These are phyloP conservation scores for Talaromyces islandicus DNA, from an alignment of 2,329 filamentous ascomycete species.

Conservation along the genomic window DNA sequence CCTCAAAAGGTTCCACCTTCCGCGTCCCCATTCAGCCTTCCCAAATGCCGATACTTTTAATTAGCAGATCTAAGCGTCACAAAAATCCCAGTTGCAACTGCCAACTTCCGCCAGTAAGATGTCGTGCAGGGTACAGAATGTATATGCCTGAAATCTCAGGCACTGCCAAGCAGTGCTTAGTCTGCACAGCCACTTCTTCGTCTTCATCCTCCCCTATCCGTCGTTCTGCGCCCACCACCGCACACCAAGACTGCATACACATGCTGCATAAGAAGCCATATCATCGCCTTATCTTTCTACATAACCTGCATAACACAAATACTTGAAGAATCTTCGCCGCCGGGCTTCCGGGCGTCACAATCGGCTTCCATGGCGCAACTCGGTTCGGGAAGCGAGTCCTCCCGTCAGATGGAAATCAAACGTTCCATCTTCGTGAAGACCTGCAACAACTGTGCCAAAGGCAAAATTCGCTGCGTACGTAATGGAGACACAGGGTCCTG, in stretches of 20 bases:
- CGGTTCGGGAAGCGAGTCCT: background rate
- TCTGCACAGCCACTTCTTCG: background rate
- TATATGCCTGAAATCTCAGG: background rate
- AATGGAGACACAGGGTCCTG: conserved; percentile 7
- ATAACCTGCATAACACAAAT: background rate
- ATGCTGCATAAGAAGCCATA: background rate
- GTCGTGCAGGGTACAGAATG: no score
- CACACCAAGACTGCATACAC: no score
- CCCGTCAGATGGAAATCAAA: background rate
- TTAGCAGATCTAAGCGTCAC: no score
- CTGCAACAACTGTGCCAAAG: conserved; percentile 16
- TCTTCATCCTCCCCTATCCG: background rate
- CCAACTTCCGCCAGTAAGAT: no score
- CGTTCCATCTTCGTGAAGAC: conserved; percentile 4
- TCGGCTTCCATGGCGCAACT: background rate
- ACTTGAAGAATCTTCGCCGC: background rate
- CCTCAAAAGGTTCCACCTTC: no score
- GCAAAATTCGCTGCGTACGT: conserved; percentile 17
- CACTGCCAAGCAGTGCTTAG: background rate
- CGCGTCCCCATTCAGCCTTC: no score
- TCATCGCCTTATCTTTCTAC: background rate
- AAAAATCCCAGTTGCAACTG: no score
- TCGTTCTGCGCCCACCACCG: background rate
- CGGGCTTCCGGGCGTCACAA: background rate
- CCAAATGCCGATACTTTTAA: no score